Conservation (phyloP, 2,329 filamentous ascomycete species). For the Fusarium sp. region DNA sequence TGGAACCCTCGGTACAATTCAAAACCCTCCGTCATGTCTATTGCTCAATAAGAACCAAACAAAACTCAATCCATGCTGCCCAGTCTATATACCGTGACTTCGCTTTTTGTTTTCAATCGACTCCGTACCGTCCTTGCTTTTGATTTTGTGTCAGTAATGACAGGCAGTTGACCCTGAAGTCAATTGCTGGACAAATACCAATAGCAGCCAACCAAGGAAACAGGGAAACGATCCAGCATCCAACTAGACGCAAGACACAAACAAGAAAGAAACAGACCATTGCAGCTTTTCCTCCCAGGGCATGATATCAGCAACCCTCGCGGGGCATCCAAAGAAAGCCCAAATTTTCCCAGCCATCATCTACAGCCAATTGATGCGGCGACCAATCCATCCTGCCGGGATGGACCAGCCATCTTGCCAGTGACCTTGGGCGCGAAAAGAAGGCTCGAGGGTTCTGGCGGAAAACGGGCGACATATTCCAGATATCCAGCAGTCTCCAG, state of each 20-base stretch:
- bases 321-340: slow-evolving; percentile 6
- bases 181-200: slow-evolving; percentile 15
- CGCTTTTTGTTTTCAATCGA: slow-evolving; percentile 40
- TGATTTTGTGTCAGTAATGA: slow-evolving; percentile 24
- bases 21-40: slow-evolving; percentile 26
- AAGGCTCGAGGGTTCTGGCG: background rate
- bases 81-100: slow-evolving; percentile 44
- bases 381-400: background rate
- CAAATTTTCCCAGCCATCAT: background rate
- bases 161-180: slow-evolving; percentile 2
- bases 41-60: slow-evolving; percentile 23
- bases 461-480: slow-evolving; percentile 7
- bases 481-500: slow-evolving; percentile 14
- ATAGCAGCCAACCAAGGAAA: slow-evolving; percentile 20
- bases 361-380: background rate
- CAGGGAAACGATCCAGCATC: slow-evolving; percentile 12
- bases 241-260: background rate
- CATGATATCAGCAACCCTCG: slow-evolving; percentile 21
- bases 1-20: too few relatives aligned
- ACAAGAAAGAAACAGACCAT: slow-evolving; percentile 13
- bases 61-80: slow-evolving; percentile 25
- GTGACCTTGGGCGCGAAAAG: background rate
- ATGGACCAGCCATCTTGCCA: slow-evolving; percentile 16
- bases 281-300: slow-evolving; percentile 20
- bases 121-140: slow-evolving; percentile 38